Base-by-base conservation (phyloP, 148 eudicot genomes). In the Simmondsia chinensis region DNA sequence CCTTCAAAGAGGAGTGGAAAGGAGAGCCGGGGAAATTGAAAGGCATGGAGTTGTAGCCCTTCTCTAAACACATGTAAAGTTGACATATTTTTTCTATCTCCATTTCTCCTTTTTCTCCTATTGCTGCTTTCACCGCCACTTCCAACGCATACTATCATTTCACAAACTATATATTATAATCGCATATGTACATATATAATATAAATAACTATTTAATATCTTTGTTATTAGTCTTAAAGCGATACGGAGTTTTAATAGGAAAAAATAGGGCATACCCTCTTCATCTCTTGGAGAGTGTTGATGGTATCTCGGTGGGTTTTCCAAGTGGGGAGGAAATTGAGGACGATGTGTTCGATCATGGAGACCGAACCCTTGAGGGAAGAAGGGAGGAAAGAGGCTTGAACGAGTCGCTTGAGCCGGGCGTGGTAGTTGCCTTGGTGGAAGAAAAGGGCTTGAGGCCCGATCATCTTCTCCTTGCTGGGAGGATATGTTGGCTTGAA, bases 41-140 rank as follows among this genome's bases (percentile, higher is more conserved):
- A 33, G 97, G 94, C 94, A 88, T 83, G 51, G 97, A 88, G 61
- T 88, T 88, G 72, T 83, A 88, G 1, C 97, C 97, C 66, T 71
- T 88, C 68, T 80, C 91, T 48, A 88, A 59, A 30, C 56, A 39
- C 6, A 60, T 68, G 54, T 88, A 88, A 60, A 76, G 43, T 1
- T 61, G 27, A 26, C 75, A 80, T 30, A 88, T 69, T 39, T 70
- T 65, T 50, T 77, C 79, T 27, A 61, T 49, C 43, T 88, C 87
- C 38, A 63, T 18, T 7, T 69, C 87, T 25, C 18, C 43, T 20
- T 57, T 54, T 27, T 67, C 45, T n/a, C 97, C 97, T 9, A 88
- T 75, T 4, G 68, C 77, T 13, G 84, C 72, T n/a, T 75, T 61
- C 69, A 81, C 63, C 5, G 97, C 97, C 61, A 88, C 94, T 9